Percentiles rank a stretch among this genome's conserved stretches.
These are phyloP conservation scores for Phytophthora capsici DNA, from an alignment of 352 stramenopile species.

Conservation along the genomic window DNA sequence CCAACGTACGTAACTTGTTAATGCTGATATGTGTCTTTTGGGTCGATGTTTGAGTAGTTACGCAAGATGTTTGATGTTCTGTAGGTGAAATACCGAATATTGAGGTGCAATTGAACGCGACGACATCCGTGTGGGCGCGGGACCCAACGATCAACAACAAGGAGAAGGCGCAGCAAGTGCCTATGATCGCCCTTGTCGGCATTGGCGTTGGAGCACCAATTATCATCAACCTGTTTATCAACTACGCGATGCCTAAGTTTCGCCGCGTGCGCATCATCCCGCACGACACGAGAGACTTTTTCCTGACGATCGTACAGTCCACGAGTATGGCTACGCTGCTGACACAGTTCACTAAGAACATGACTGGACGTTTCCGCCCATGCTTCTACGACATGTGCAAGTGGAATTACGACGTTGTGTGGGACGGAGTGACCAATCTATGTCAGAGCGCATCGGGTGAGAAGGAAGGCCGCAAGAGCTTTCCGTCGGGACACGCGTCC, in stretches of 20 bases:
- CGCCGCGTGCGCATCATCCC: constrained; percentile 61
- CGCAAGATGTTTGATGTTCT: constrained; percentile 11
- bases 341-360: constrained; percentile 85
- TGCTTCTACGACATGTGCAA: constrained; percentile 89
- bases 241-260: constrained; percentile 67
- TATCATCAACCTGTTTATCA: constrained; percentile 65
- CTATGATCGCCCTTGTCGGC: constrained; percentile 56
- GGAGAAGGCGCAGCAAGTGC: constrained; percentile 65
- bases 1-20: constrained; percentile 31
- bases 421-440: constrained; percentile 79
- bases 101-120: constrained; percentile 55
- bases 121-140: constrained; percentile 52
- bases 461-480: constrained; percentile 81
- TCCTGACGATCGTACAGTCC: constrained; percentile 72
- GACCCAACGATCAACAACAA: constrained; percentile 68
- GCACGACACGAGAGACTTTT: constrained; percentile 84
- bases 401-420: constrained; percentile 71
- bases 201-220: constrained; percentile 49
- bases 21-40: not conserved
- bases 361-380: constrained; percentile 79
- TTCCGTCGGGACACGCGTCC: constrained; percentile 81
- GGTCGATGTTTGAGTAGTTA: constrained; percentile 19
- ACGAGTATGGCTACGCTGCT: constrained; percentile 62
- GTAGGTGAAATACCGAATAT: constrained; percentile 63
- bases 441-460: constrained; percentile 62